These are phyloP conservation scores for Apiotrichum mycotoxinovorans DNA, from an alignment of 1,284 basidiomycete species.

Conservation along the genomic window DNA sequence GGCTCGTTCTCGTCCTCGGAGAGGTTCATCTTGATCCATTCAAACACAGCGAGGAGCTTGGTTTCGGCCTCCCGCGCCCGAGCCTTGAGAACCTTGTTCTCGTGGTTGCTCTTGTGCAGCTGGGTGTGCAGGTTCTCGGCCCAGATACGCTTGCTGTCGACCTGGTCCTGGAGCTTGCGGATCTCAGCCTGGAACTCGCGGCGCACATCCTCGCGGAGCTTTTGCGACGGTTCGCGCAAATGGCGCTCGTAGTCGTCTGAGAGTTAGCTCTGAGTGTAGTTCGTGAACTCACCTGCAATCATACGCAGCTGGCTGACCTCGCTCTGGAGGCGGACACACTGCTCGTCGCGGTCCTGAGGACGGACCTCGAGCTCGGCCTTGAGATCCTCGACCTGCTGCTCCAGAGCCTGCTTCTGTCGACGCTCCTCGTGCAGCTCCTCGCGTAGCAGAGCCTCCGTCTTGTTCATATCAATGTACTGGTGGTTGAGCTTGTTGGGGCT, in stretches of 20 bases:
- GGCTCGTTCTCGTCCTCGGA: slow-evolving; percentile 1
- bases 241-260: slow-evolving; percentile 48
- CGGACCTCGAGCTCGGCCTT: slow-evolving; percentile 45
- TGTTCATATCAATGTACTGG: slow-evolving; percentile 63
- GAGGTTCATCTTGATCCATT: slow-evolving; percentile 25
- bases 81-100: slow-evolving; percentile 33
- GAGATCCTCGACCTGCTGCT: slow-evolving; percentile 66
- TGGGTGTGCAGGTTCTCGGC: slow-evolving; percentile 45
- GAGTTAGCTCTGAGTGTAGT: neutral
- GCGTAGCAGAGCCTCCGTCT: slow-evolving; percentile 73
- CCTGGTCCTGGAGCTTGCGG: slow-evolving; percentile 58
- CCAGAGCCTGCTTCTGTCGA: slow-evolving; percentile 65
- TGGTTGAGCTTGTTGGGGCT: slow-evolving; percentile 69
- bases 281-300: slow-evolving; percentile 40
- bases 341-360: slow-evolving; percentile 36
- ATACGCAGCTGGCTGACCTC: slow-evolving; percentile 43
- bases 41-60: slow-evolving; percentile 39
- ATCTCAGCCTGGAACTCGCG: slow-evolving; percentile 67
- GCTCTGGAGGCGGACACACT: slow-evolving; percentile 44
- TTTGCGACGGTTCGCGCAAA: slow-evolving; percentile 65
- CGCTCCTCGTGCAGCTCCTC: slow-evolving; percentile 76
- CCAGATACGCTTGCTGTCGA: slow-evolving; percentile 53
- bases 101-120: slow-evolving; percentile 31
- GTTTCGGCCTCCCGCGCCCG: slow-evolving; percentile 40
- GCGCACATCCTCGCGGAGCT: slow-evolving; percentile 74